These are phyloP conservation scores for Stevia rebaudiana DNA, from an alignment of 140 eudicot species.

Conservation along the genomic window DNA sequence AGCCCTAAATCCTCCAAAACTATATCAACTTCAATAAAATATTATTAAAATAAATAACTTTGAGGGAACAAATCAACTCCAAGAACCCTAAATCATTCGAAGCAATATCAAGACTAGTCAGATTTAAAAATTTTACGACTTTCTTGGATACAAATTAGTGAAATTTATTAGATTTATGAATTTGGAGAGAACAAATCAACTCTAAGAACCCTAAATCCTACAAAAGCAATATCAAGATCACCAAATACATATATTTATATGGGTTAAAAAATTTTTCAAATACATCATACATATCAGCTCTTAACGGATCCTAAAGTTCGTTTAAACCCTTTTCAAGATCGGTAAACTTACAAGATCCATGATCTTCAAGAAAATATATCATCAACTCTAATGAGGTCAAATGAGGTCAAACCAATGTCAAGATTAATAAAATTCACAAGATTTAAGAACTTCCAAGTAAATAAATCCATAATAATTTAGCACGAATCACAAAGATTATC, in stretches of 20 bases:
- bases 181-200: background rate
- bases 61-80: too few relatives aligned
- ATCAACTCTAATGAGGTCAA: too few relatives aligned
- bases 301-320: background rate
- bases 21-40: background rate
- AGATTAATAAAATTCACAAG: background rate
- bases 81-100: too few relatives aligned
- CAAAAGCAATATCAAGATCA: slow-evolving; percentile 2
- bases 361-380: background rate
- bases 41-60: background rate
- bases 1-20: background rate
- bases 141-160: too few relatives aligned
- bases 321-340: slow-evolving; percentile 1
- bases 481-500: background rate
- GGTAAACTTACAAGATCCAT: background rate
- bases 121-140: too few relatives aligned
- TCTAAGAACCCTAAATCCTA: background rate
- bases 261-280: background rate
- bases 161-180: background rate
- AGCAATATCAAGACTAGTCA: background rate
- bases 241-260: background rate
- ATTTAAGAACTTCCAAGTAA: background rate
- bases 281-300: background rate
- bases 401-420: background rate
- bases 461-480: background rate